Percentiles rank a stretch among this genome's conserved stretches.
These are phyloP conservation scores for Penicillium expansum DNA, from an alignment of 2,329 filamentous ascomycete genomes.

Conservation along the genomic window DNA sequence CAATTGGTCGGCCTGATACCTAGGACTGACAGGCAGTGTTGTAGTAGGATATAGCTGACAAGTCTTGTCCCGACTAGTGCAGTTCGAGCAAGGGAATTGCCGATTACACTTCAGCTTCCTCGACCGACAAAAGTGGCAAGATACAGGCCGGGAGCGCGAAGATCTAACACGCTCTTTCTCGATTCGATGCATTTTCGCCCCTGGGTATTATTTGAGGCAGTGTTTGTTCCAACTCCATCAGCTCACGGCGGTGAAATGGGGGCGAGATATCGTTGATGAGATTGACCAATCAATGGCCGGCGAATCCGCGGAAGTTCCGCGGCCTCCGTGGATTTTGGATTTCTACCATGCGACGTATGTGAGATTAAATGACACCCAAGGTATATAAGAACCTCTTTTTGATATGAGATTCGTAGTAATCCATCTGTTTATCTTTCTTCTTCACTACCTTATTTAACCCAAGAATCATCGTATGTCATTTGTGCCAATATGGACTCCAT, in stretches of 20 bases:
- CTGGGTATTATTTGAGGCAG: background rate
- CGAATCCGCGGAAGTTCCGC: slow-evolving; percentile 17
- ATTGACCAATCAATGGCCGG: slow-evolving; percentile 12
- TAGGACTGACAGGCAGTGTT: background rate
- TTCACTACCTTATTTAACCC: no score
- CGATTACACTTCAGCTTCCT: slow-evolving; percentile 54
- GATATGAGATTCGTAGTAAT: background rate
- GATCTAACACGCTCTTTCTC: slow-evolving; percentile 6
- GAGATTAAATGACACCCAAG: background rate
- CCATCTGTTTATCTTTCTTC: background rate
- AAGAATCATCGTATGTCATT: background rate
- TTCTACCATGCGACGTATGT: background rate
- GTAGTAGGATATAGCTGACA: slow-evolving; percentile 22
- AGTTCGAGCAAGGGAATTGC: slow-evolving; percentile 50
- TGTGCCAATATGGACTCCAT: slow-evolving; percentile 18
- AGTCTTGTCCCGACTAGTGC: slow-evolving; percentile 32
- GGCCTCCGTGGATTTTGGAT: slow-evolving; percentile 2
- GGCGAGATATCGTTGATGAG: background rate
- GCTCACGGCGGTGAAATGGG: background rate
- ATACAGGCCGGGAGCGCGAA: slow-evolving; percentile 30
- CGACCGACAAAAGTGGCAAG: slow-evolving; percentile 36
- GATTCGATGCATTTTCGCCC: slow-evolving; percentile 11
- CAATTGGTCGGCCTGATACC: background rate
- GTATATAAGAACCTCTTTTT: background rate
- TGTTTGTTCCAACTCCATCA: background rate